Base-by-base conservation (phyloP, 495 filamentous ascomycete species). In the Extremus antarcticus region DNA sequence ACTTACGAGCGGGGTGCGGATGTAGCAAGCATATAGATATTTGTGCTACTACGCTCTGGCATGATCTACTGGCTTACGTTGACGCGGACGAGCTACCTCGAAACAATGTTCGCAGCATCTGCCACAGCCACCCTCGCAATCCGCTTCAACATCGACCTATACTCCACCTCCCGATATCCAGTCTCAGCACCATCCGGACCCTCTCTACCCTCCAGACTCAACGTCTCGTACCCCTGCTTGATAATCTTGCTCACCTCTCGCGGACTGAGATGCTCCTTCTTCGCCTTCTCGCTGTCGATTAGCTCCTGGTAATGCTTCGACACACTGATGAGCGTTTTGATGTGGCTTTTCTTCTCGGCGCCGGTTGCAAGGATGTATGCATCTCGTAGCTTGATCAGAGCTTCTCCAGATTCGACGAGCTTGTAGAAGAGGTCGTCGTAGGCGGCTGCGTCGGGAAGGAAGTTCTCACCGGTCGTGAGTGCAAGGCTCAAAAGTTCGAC, bases 401-500 rank as follows among this genome's bases (percentile, higher is more conserved):
- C 78, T 46, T 95, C 88, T 2, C 90, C 89, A 16, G 81, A 86
- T 69, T 98, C 92, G 47, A 97, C 88, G 15, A 98, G 76, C 71
- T 98, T 98, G 75, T 98, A 98, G 71, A 98, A 95, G 11, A 98
- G 76, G 64, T 97, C 94, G 63, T 98, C 92, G 67, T 96, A 96
- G 20, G 86, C 84, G 38, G 85, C 76, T 20, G 89, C 81, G 53
- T 85, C 87, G 0, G 94, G 94, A n/a, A 97, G 81, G 70, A 97
- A 96, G 8, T 84, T 79, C 66, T 97, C 94, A 7, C 92, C 92
- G 11, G 80, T 74, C 3, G 86, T 90, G n/a, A 97, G 78, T 7
- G 86, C 84, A 47, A 96, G 79, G 15, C 87, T 88, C 25, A 98
- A 70, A n/a, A 94, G 74, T 63, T 91, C 86, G 23, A 91, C 82